These are phyloP conservation scores for Wakefieldia striispora DNA, from an alignment of 768 basidiomycete genomes.

Conservation along the genomic window DNA sequence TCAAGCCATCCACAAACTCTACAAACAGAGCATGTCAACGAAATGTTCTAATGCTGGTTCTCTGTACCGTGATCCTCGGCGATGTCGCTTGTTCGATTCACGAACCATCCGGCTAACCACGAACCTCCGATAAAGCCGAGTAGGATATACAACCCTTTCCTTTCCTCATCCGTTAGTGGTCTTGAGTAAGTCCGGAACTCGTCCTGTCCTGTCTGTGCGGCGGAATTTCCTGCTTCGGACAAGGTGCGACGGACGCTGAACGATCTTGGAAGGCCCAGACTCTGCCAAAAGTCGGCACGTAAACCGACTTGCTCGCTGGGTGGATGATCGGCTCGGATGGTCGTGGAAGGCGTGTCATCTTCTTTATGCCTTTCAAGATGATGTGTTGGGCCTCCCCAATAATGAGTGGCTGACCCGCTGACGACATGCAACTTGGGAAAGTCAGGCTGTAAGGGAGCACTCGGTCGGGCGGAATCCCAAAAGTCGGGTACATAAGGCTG, in stretches of 20 bases:
- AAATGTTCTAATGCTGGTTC: slow-evolving; percentile 14
- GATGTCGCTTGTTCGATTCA: slow-evolving; percentile 13
- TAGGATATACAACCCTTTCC: slow-evolving; percentile 46
- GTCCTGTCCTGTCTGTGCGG: slow-evolving; percentile 14
- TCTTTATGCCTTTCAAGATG: slow-evolving; percentile 33
- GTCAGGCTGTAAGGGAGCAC: slow-evolving; percentile 21
- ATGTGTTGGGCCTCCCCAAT: slow-evolving; percentile 46
- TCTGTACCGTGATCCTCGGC: slow-evolving; percentile 10
- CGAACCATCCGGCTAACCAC: slow-evolving; percentile 42
- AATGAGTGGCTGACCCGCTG: slow-evolving; percentile 45
- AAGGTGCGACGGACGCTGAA: slow-evolving; percentile 23
- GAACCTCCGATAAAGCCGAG: slow-evolving; percentile 49
- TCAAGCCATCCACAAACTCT: neutral
- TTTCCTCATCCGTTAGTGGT: slow-evolving; percentile 43
- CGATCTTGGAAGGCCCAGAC: slow-evolving; percentile 35
- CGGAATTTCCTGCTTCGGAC: slow-evolving; percentile 7
- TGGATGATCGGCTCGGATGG: slow-evolving; percentile 10
- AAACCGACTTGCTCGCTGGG: slow-evolving; percentile 19
- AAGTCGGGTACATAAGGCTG: slow-evolving; percentile 63
- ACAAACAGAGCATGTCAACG: slow-evolving; percentile 1
- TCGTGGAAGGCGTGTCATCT: neutral
- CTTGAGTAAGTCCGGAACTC: slow-evolving; percentile 25
- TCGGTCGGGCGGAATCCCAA: slow-evolving; percentile 48
- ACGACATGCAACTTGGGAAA: slow-evolving; percentile 52
- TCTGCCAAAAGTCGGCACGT: slow-evolving; percentile 37